Evolutionary conservation across 2,329 filamentous ascomycete species (phyloP), one percentile per base, ranked within the genome.

Genomic region (Sclerotinia nivalis): DNA sequence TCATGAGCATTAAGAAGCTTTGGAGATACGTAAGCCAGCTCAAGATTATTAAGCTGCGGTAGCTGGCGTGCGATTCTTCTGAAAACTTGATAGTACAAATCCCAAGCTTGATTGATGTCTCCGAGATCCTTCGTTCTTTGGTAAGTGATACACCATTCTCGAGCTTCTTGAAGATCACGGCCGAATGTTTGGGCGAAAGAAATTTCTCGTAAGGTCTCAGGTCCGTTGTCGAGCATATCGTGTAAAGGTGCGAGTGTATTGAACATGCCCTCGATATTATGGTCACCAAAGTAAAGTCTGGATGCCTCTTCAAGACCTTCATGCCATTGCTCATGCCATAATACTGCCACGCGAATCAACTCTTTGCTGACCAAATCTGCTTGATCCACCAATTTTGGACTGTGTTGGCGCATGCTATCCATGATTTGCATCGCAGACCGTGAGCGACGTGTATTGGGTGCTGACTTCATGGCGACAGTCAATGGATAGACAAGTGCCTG

Each of bases 301-400:
- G 93, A 97, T 1, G 96, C 96, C 82, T 99, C 96, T 80, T 99
- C 96, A 22, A 99, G 85, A 40, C 92, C 96, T 80, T 99, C 96
- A 75, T 99, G 96, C 96, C 96, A 99, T 74, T 97, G 91, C 78
- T 99, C 96, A 78, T 99, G 96, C 96, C 96, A 99, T 34, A 99
- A 81, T 2, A 99, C 95, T 22, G 96, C 96, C 71, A 99, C 96
- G 66, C 96, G 90, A 77, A 99, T 98, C 69, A 99, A 88, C 79
- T 99, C 96, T 77, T 96, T 92, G 79, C 95, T 98, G 74, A 99
- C 94, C 60, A 94, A 86, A 78, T 97, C 95, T 49, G 96, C 96
- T 80, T 99, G 96, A 74, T 97, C 93, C 12, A 99, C 96, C 49
- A 99, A 86, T 75, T 89, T 91, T 28, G 93, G 90, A 78, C 94